Percentiles rank a stretch among this genome's conserved stretches.
Evolutionary conservation across 2,329 filamentous ascomycete genomes (phyloP).

Genomic region (Hypoxylon sp.): DNA sequence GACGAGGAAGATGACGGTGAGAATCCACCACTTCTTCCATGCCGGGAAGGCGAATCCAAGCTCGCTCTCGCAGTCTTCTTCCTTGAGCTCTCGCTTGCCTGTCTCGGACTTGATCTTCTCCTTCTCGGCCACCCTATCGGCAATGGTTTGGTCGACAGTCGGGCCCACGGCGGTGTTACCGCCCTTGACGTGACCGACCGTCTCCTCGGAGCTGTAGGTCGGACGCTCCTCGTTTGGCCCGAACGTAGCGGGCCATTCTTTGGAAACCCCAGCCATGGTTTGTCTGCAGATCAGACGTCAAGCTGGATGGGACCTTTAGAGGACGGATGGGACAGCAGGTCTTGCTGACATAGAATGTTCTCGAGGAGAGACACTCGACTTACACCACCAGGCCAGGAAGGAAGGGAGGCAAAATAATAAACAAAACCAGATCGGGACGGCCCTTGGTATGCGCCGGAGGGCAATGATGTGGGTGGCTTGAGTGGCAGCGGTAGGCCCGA

Average conservation of each 20-base stretch:
- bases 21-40: slow-evolving; percentile 80
- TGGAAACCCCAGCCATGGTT: slow-evolving; percentile 35
- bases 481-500: slow-evolving; percentile 20
- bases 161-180: slow-evolving; percentile 38
- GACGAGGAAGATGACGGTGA: slow-evolving; percentile 80
- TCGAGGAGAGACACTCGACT: slow-evolving; percentile 21
- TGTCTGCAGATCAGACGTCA: neutral
- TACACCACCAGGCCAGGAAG: slow-evolving; percentile 23
- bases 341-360: slow-evolving; percentile 20
- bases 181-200: slow-evolving; percentile 38
- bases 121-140: slow-evolving; percentile 45
- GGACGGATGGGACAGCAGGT: neutral
- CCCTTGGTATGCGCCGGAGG: slow-evolving; percentile 23
- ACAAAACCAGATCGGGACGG: slow-evolving; percentile 23
- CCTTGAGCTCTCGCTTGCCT: slow-evolving; percentile 51
- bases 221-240: slow-evolving; percentile 38
- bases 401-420: slow-evolving; percentile 29
- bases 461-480: slow-evolving; percentile 42
- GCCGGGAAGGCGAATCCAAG: slow-evolving; percentile 73
- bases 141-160: slow-evolving; percentile 42
- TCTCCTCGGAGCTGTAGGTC: slow-evolving; percentile 45
- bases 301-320: slow-evolving; percentile 4
- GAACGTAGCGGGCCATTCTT: slow-evolving; percentile 39
- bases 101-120: slow-evolving; percentile 39
- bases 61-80: slow-evolving; percentile 73